A percentile compares a stretch with the other conserved stretches of the same genome.
These are phyloP conservation scores for Amanita exitialis DNA, from an alignment of 768 basidiomycete species.

Conservation along the genomic window DNA sequence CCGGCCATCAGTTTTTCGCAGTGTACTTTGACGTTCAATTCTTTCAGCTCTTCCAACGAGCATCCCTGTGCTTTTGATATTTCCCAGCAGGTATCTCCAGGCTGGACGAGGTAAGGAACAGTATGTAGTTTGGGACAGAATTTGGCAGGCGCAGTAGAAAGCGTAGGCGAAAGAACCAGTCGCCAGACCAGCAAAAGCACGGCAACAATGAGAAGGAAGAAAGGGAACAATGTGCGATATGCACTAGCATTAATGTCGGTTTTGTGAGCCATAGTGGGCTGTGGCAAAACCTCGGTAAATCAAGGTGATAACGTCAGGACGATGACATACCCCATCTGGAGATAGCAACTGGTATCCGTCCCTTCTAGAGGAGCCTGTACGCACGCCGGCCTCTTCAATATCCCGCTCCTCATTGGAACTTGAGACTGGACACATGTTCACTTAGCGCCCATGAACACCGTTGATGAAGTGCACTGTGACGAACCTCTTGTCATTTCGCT, in stretches of 20 bases:
- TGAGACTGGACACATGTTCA: constrained; percentile 15
- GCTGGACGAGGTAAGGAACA: constrained; percentile 35
- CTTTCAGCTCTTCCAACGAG: constrained; percentile 39
- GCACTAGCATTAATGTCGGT: constrained; percentile 26
- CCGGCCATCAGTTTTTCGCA: constrained; percentile 56
- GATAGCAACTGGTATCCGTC: constrained; percentile 51
- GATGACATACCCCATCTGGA: constrained; percentile 36
- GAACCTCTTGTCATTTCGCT: constrained; percentile 44
- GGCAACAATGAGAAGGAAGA: constrained; percentile 61
- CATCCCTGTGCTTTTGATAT: constrained; percentile 39
- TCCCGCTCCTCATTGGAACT: constrained; percentile 25
- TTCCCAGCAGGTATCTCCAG: constrained; percentile 62
- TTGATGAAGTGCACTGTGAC: background rate
- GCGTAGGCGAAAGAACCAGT: constrained; percentile 34
- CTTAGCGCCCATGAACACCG: background rate
- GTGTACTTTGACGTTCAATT: constrained; percentile 40
- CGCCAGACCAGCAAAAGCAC: constrained; percentile 57
- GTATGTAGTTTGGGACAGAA: constrained; percentile 30
- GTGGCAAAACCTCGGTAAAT: constrained; percentile 1
- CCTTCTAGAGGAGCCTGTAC: constrained; percentile 25
- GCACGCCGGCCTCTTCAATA: constrained; percentile 36
- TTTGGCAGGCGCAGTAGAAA: constrained; percentile 21
- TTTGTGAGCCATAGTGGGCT: constrained; percentile 21
- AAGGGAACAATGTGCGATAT: constrained; percentile 59
- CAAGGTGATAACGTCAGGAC: background rate